Evolutionary conservation across 208 protist species (phyloP), one percentile per base, ranked within the genome.

Genomic region (Trypanosoma conorhini): DNA sequence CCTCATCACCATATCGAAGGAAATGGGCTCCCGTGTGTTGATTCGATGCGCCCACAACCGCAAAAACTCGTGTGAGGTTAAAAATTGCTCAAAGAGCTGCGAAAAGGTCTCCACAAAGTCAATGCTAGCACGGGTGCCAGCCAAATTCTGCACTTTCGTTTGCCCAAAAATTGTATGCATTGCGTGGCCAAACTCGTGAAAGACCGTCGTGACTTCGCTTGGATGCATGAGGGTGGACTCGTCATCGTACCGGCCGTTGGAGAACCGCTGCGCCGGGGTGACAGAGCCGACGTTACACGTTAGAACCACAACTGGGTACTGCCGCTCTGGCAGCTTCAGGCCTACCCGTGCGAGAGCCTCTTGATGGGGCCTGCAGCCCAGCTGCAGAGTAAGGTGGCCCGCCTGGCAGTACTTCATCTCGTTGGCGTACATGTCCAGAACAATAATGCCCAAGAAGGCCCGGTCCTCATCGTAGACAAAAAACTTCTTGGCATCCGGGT

Each of bases 71-170:
- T 97, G 87, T 8, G 95, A 94, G 26, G 86, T 93, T 35, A 94
- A 74, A 60, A 95, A 98, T 79, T 97, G 88, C 77, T 98, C 96
- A 61, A 98, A 96, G 3, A 97, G 85, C 80, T 98, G 94, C 28
- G 92, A 97, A 70, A 96, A 97, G 66, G 90, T 94, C 70, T 98
- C 94, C 19, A 98, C 96, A 80, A 91, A 98, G 80, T 98, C 95
- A 67, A 98, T 92, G 80, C 87, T 94, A 8, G 82, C 74, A 67
- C 94, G 90, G 0, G 95, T 98, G 51, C 95, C 95, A 30, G 95
- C 87, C 33, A 97, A 76, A 82, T 97, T 97, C 76, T 97, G 95
- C 58, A 96, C 92, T 33, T 82, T 79, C 5, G 93, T 97, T 78
- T 97, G 90, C 17, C 89, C 91, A 89, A 97, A 96, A 62, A 98